Percentiles rank a stretch among this genome's conserved stretches.
phyloP scores from a whole-genome alignment of 352 stramenopile species.

The Phytophthora pluvialis region DNA sequence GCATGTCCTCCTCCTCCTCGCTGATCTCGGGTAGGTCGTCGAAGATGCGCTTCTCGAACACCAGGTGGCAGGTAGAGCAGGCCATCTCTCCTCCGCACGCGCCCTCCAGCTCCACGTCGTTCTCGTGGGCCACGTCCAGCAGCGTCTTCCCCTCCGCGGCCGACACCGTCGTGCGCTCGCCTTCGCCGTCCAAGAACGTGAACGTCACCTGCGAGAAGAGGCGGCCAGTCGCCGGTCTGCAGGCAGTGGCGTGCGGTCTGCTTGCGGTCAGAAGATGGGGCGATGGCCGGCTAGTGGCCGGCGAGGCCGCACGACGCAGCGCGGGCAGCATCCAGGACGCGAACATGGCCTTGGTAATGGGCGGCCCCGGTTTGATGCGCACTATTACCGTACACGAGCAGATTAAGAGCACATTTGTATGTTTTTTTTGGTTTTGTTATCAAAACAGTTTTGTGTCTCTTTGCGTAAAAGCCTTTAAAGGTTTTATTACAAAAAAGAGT shows the following conservation, averaged over 20 bases:
- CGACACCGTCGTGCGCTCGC: constrained; percentile 68
- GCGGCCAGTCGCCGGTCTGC: neutral
- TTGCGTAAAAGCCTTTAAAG: too few species aligned
- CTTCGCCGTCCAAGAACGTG: constrained; percentile 86
- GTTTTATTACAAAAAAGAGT: too few species aligned
- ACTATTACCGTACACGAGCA: too few species aligned
- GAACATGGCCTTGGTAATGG: constrained; percentile 12
- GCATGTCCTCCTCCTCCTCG: constrained; percentile 96
- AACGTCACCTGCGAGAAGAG: constrained; percentile 67
- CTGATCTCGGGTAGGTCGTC: constrained; percentile 87
- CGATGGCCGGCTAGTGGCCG: constrained; percentile 15
- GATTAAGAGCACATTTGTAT: too few species aligned
- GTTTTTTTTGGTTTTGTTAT: too few species aligned
- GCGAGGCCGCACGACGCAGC: constrained; percentile 13
- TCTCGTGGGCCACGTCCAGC: constrained; percentile 92
- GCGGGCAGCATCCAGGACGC: constrained; percentile 2
- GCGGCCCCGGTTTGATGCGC: too few species aligned
- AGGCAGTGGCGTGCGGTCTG: neutral
- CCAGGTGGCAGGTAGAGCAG: constrained; percentile 94
- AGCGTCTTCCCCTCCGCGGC: constrained; percentile 81
- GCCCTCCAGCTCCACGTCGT: constrained; percentile 94
- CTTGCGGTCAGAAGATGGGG: neutral
- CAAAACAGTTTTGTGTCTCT: too few species aligned
- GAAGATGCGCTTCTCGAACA: constrained; percentile 92
- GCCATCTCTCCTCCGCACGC: constrained; percentile 93